These are phyloP conservation scores for Crithidia thermophila DNA, from an alignment of 208 protist genomes.

Conservation along the genomic window DNA sequence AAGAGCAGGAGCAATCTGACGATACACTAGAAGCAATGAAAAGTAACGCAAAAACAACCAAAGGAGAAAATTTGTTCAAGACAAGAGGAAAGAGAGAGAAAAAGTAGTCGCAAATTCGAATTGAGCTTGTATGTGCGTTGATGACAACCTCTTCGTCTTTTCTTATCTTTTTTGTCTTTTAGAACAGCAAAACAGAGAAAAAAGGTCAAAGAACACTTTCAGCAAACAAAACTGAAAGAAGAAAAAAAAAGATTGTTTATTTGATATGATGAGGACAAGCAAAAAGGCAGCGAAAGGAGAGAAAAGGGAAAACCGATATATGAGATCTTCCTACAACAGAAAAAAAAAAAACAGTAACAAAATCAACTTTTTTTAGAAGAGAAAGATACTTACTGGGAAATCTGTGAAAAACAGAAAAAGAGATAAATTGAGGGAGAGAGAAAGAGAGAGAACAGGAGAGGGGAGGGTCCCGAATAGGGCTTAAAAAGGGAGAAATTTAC, in stretches of 20 bases:
- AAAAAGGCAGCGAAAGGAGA: not conserved
- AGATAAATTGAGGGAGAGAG: not conserved
- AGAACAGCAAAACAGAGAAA: slow-evolving; percentile 14
- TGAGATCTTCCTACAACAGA: not conserved
- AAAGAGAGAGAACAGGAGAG: not conserved
- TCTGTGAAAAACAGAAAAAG: not conserved
- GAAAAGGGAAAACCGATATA: too few species aligned
- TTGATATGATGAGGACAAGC: not conserved
- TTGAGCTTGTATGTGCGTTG: not conserved
- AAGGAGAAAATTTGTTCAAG: slow-evolving; percentile 8
- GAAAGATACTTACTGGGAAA: too few species aligned
- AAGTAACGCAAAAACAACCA: slow-evolving; percentile 5
- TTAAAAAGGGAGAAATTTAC: not conserved
- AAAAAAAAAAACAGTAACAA: slow-evolving; percentile 17
- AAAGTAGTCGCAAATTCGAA: not conserved
- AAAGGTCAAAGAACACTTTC: slow-evolving; percentile 6
- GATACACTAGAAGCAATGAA: not conserved
- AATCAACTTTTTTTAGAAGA: too few species aligned
- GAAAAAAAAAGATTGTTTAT: not conserved
- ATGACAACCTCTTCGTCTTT: not conserved
- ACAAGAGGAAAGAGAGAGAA: slow-evolving; percentile 11
- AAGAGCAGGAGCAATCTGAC: not conserved
- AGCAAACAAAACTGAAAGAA: not conserved
- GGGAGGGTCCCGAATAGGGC: not conserved
- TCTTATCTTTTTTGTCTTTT: too few species aligned